Conservation (phyloP, 306 rosid species). For the Casuarina glauca region DNA sequence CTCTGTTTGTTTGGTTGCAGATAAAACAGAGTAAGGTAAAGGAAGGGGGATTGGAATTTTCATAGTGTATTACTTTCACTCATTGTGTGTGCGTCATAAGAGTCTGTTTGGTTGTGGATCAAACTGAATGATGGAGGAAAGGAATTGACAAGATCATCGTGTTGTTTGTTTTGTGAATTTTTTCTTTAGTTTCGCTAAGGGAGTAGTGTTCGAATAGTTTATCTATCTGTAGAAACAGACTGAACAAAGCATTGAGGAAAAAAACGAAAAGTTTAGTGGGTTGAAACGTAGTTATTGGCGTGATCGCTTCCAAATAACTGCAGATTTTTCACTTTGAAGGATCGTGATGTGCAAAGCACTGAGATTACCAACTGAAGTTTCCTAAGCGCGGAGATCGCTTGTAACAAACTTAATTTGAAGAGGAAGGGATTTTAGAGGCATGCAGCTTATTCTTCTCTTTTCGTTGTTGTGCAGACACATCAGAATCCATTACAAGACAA, state of each 20-base stretch:
- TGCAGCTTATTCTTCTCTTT: neutral
- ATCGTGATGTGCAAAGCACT: neutral
- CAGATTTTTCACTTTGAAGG: neutral
- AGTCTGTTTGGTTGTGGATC: neutral
- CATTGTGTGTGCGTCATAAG: neutral
- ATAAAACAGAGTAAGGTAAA: neutral
- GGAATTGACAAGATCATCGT: neutral
- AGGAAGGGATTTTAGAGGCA: neutral
- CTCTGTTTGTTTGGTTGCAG: neutral
- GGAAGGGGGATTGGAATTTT: neutral
- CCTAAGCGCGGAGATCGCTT: no score
- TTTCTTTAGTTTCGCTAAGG: neutral
- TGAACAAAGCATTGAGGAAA: no score
- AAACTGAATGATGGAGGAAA: neutral
- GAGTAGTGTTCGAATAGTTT: neutral
- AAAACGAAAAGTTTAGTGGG: no score
- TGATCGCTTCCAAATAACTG: neutral
- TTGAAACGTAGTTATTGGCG: neutral
- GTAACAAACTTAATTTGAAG: neutral
- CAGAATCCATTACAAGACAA: slow-evolving; percentile 49
- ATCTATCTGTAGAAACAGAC: neutral
- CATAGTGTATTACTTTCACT: neutral
- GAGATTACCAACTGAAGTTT: neutral
- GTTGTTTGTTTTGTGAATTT: neutral
- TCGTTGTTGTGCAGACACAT: slow-evolving; percentile 34